Evolutionary conservation across 768 basidiomycete genomes (phyloP), one percentile per base, ranked within the genome.

Genomic region (Erythrobasidium yunnanense): DNA sequence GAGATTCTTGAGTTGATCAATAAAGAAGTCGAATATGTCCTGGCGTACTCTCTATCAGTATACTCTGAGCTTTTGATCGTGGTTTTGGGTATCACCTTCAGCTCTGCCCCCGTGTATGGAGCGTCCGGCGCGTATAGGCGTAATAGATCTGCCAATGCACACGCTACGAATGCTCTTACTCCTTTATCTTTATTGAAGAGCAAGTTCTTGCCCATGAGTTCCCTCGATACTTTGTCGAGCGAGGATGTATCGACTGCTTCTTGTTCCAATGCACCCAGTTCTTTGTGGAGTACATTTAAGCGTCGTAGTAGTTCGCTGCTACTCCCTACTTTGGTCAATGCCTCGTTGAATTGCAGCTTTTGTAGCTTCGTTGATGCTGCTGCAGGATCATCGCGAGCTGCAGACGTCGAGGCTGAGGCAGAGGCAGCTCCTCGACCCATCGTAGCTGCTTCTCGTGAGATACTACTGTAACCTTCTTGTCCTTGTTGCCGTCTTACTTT

Each of bases 11-110:
- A 99, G 84, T 75, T 95, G 93, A 34, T 84, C 80, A 74, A 90
- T 85, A 81, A 97, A 89, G 81, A 99, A 97, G 71, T 90, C 84
- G 77, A 99, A 99, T 74, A 97, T 92, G 76, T 95, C 90, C 79
- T 88, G 81, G 34, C 30, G 5, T 20, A 50, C 18, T 1, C 32
- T 38, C 53, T 1, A n/a, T n/a, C n/a, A 23, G 22, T 32, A 55
- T 38, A 66, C 65, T 15, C 20, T 17, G 47, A 18, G 18, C 15
- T 33, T 42, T 23, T 32, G 17, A 22, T 1, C 5, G 15, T 33
- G 20, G 55, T 6, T 29, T 18, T 20, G 4, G 1, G 33, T 55
- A 76, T 65, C 55, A 80, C 80, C 69, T 77, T 71, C 51, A 97
- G 83, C 75, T 96, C 88, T 52, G 81, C 77, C 54, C 86, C 84